Base-by-base conservation (phyloP, 495 filamentous ascomycete species). In the Friedmanniomyces simplex region DNA sequence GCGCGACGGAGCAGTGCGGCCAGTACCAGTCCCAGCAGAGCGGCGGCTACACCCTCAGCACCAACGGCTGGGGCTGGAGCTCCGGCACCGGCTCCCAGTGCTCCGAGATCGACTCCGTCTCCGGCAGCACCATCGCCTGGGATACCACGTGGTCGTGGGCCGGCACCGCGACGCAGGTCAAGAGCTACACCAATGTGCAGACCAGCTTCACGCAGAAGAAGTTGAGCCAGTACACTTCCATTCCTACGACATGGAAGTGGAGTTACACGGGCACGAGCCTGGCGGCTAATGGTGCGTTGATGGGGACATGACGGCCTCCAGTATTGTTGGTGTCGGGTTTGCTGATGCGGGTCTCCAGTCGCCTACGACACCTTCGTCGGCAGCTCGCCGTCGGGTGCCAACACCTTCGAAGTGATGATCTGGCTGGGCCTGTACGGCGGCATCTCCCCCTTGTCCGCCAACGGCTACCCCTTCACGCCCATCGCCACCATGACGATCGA, bases 401-500 rank as follows among this genome's bases (percentile, higher is more conserved):
- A 57, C 21, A 18, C 41, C 13, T 57, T 57, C 68, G 75, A 77
- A 60, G 68, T 64, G 8, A 37, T 37, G 34, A 61, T 76, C 25
- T 76, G 69, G 68, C 73, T 77, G 61, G 72, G 64, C 7, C 51
- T 55, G 1, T 65, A 46, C 18, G 43, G 54, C 14, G 22, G 25
- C 46, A 50, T 59, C 32, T 59, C 56, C 5, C 56, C 56, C 5
- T 49, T 59, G 22, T 59, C 56, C 8, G 56, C 56, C 11, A 59
- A 59, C 24, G 56, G 56, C 32, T 59, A 59, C 28, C 56, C 56
- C 18, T 59, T 59, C 41, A 59, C 56, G n/a, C 34, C 56, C n/a
- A n/a, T n/a, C n/a, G n/a, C 56, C 16, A 51, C 46, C 20, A 20
- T 43, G 21, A 58, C 55, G 7, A 52, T 58, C 30, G 48, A 43